Evolutionary conservation across 73 alveolate species (phyloP).

Genomic region (Symbiodinium pilosum): DNA sequence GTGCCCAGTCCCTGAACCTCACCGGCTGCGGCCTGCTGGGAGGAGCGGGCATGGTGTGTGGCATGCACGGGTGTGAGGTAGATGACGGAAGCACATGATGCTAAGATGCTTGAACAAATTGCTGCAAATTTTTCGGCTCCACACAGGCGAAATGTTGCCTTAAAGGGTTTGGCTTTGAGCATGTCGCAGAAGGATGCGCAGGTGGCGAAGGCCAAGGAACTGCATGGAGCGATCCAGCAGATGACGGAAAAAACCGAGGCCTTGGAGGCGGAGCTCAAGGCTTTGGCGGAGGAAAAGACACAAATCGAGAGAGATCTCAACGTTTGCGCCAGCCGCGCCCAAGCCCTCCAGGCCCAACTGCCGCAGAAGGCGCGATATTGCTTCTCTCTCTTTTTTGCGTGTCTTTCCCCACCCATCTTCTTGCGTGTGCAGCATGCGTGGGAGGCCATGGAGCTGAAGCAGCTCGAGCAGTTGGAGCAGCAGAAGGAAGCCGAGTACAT

Average conservation of each 20-base stretch:
- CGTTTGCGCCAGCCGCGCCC: not conserved
- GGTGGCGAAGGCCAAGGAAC: constrained; percentile 53
- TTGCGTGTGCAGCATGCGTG: not conserved
- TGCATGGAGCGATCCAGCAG: constrained; percentile 74
- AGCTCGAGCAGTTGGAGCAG: constrained; percentile 51
- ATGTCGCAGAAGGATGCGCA: constrained; percentile 92
- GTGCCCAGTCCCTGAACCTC: not conserved
- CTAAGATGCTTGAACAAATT: no score
- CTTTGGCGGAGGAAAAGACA: constrained; percentile 26
- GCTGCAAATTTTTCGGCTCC: no score
- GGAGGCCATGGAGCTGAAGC: constrained; percentile 54
- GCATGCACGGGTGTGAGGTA: no score
- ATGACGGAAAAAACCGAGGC: constrained; percentile 72
- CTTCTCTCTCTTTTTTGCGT: no score
- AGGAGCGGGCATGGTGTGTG: not conserved
- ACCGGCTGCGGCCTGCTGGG: constrained; percentile 7
- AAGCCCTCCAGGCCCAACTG: constrained; percentile 29
- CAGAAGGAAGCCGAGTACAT: constrained; percentile 84
- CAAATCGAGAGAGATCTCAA: constrained; percentile 29
- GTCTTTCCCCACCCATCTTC: no score
- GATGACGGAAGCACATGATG: no score
- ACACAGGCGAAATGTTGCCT: no score
- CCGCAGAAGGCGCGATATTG: constrained; percentile 82
- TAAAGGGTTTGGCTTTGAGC: no score
- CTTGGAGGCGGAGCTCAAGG: constrained; percentile 40